Evolutionary conservation across 164 flowering plant species (phyloP).

Genomic region (Aristolochia fimbriata): DNA sequence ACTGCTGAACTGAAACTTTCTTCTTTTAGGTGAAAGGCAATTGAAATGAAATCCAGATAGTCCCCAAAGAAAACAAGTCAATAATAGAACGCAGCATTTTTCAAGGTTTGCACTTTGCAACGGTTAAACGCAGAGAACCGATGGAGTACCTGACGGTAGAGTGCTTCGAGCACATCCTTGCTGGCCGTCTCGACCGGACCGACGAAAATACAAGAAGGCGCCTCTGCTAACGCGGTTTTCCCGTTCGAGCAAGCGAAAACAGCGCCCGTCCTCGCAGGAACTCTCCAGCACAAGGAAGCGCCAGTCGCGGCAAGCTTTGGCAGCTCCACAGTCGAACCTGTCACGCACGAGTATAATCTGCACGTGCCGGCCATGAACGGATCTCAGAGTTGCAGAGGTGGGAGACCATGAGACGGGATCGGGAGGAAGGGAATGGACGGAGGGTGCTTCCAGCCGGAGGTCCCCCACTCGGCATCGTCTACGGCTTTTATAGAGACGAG

Average conservation of each 20-base stretch:
- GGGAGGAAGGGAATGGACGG: too few species aligned
- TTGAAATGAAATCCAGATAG: too few species aligned
- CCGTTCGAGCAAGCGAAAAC: constrained; percentile 8
- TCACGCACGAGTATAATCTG: constrained; percentile 27
- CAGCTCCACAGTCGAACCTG: constrained; percentile 16
- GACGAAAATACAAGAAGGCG: constrained; percentile 82
- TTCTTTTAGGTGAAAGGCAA: too few species aligned
- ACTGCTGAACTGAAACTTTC: too few species aligned
- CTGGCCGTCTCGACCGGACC: constrained; percentile 86
- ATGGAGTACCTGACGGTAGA: constrained; percentile 67
- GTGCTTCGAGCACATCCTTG: constrained; percentile 84
- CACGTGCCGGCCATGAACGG: constrained; percentile 42
- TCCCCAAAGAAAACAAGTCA: too few species aligned
- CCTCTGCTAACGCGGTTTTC: constrained; percentile 31
- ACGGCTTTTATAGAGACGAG: neutral
- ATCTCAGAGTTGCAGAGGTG: too few species aligned
- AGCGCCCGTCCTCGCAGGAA: constrained; percentile 22
- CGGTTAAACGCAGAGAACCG: neutral
- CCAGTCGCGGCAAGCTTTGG: constrained; percentile 17
- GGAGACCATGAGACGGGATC: neutral
- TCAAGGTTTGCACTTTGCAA: too few species aligned
- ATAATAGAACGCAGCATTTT: too few species aligned
- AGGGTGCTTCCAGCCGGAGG: too few species aligned
- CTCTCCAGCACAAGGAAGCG: constrained; percentile 25
- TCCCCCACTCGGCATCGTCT: neutral